Evolutionary conservation across 73 alveolate genomes (phyloP), one percentile per base, ranked within the genome.

Genomic region (Paramecium octaurelia): DNA sequence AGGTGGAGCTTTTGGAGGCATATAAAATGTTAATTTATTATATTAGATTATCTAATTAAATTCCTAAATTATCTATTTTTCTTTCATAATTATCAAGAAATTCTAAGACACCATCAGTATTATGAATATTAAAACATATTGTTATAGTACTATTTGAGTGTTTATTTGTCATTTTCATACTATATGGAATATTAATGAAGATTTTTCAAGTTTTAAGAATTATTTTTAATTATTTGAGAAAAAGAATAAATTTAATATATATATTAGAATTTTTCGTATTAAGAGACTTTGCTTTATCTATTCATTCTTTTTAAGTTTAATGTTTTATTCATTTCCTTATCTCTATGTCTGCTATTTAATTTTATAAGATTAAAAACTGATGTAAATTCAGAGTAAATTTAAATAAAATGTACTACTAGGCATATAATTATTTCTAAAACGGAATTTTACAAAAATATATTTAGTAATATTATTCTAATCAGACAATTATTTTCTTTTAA

Each of bases 1-100:
- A 20, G 75, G 76, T 29, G 87, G 87, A 38, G 75, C 91, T 80
- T 80, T 80, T 20, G 91, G 91, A 8, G 91, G 91, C 91, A 80
- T 80, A 36, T 73, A 3, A 36, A 29, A 16, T 48, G 60, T 29
- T 73, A 35, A 34, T 73, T 64, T 27, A 64, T 27, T 64, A 31
- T 23, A 64, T 64, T 40, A 40, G 48, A 40, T 40, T 40, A 40
- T 40, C 16, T 8, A 40, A 40, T 40, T 40, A 7, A 40, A 40
- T 40, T 40, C 48, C 4, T 6, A 24, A 10, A 59, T 59, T 34
- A 64, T 31, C 12, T 10, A 64, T 64, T 64, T 3, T 14, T 8
- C 46, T 27, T 64, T 27, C 7, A 4, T 27, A 23, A 64, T 31
- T 0, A 1, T 31, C 3, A n/a, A 64, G 12, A 59, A 8, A 64